phyloP scores from a whole-genome alignment of 2,329 filamentous ascomycete species.

The Scolecobasidium constrictum region DNA sequence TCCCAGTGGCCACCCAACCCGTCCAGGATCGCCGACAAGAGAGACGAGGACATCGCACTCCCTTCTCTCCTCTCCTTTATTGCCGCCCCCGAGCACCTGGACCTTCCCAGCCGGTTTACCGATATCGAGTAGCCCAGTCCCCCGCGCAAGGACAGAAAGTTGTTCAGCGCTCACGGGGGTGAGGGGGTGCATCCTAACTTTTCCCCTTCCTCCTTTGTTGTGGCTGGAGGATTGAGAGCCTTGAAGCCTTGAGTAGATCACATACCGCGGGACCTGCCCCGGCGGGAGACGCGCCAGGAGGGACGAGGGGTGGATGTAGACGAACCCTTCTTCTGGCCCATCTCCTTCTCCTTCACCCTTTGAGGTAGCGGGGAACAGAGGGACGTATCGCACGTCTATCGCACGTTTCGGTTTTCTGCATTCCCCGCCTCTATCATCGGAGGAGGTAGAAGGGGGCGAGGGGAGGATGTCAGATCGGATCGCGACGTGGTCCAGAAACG shows the following conservation, averaged over 20 bases:
- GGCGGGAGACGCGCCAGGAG: slow-evolving; percentile 58
- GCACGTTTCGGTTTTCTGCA: slow-evolving; percentile 64
- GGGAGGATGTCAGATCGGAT: slow-evolving; percentile 83
- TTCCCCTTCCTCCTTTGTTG: slow-evolving; percentile 28
- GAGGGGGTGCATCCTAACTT: slow-evolving; percentile 79
- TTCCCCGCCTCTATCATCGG: too few species aligned
- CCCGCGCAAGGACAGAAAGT: slow-evolving; percentile 67
- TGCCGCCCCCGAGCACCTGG: slow-evolving; percentile 31
- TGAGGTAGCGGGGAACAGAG: slow-evolving; percentile 56
- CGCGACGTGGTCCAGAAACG: slow-evolving; percentile 89
- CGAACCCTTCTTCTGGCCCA: slow-evolving; percentile 49
- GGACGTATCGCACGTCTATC: slow-evolving; percentile 85
- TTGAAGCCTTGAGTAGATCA: slow-evolving; percentile 82
- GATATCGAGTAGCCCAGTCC: slow-evolving; percentile 54
- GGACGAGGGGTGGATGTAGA: slow-evolving; percentile 82
- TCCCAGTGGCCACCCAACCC: slow-evolving; percentile 73
- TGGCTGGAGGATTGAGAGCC: slow-evolving; percentile 43
- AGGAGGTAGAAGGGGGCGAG: slow-evolving; percentile 55
- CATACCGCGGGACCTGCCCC: slow-evolving; percentile 72
- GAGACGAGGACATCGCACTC: slow-evolving; percentile 79
- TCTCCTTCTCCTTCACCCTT: slow-evolving; percentile 15
- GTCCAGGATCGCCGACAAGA: slow-evolving; percentile 57
- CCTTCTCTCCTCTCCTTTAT: slow-evolving; percentile 41
- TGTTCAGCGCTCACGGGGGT: slow-evolving; percentile 68
- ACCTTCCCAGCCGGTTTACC: slow-evolving; percentile 10